phyloP scores from a whole-genome alignment of 2,329 filamentous ascomycete genomes.

The Metarhizium sp. region DNA sequence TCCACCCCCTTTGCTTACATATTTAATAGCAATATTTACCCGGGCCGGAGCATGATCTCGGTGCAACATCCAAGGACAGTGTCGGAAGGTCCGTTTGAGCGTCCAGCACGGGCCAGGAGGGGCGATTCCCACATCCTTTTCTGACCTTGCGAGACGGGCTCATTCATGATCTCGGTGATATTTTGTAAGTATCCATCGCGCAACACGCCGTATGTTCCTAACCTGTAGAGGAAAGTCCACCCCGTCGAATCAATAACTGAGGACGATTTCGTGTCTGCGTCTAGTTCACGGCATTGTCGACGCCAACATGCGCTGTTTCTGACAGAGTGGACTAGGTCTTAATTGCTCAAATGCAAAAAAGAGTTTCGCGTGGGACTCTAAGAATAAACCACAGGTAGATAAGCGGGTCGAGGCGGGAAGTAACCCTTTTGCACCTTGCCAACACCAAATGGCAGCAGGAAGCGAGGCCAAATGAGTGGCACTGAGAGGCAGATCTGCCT shows the following conservation, averaged over 20 bases:
- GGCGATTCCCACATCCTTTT: background rate
- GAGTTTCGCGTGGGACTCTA: conserved; percentile 1
- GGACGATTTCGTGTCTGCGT: background rate
- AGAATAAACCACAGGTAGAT: conserved; percentile 9
- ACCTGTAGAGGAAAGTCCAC: background rate
- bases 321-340: background rate
- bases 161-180: background rate
- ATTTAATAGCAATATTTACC: background rate
- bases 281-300: background rate
- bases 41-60: background rate
- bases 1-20: background rate
- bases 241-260: background rate
- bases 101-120: background rate
- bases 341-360: background rate
- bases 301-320: background rate
- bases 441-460: conserved; percentile 6
- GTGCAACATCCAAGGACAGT: background rate
- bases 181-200: background rate
- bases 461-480: conserved; percentile 5
- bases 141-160: background rate
- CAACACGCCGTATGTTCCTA: background rate
- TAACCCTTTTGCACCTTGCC: conserved; percentile 10
- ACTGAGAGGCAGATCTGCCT: conserved; percentile 11
- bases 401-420: conserved; percentile 13
- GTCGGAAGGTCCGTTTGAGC: background rate